Evolutionary conservation across 306 rosid genomes (phyloP).

Genomic region (Casuarina glauca): DNA sequence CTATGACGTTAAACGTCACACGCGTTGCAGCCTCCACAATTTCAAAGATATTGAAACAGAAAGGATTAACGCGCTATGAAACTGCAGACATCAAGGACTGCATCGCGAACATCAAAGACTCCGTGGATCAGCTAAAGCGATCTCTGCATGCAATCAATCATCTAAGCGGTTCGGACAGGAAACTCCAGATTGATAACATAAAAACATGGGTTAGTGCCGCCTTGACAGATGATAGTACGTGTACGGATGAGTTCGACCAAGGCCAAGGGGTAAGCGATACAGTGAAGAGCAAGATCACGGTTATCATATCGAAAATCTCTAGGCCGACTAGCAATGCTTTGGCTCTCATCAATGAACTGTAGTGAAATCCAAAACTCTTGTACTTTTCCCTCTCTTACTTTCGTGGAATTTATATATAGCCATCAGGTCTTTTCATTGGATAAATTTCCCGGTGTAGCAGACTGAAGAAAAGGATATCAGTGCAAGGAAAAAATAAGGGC

Average conservation of each 20-base stretch:
- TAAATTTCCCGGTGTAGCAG: no score
- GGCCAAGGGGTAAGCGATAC: constrained; percentile 27
- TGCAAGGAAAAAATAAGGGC: no score
- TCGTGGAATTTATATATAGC: no score
- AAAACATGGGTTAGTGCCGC: constrained; percentile 51
- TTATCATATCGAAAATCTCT: constrained; percentile 20
- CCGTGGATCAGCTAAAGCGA: constrained; percentile 31
- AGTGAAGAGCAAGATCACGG: constrained; percentile 24
- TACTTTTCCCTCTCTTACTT: no score
- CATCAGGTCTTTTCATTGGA: no score
- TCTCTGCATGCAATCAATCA: constrained; percentile 31
- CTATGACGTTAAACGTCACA: not conserved
- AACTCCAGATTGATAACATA: constrained; percentile 35
- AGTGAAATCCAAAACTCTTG: no score
- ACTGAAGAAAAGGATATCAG: no score
- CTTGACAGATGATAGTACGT: constrained; percentile 39
- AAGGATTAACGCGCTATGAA: not conserved
- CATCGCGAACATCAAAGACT: constrained; percentile 20
- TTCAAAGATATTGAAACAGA: not conserved
- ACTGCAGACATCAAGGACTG: not conserved
- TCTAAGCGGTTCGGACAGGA: constrained; percentile 22
- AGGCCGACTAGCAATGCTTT: constrained; percentile 52
- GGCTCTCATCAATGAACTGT: constrained; percentile 38
- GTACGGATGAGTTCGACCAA: constrained; percentile 43
- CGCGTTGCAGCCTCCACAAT: not conserved